A percentile compares a stretch with the other conserved stretches of the same genome.
Conservation (phyloP, 441 rosid species). For the Capsella rubella region DNA sequence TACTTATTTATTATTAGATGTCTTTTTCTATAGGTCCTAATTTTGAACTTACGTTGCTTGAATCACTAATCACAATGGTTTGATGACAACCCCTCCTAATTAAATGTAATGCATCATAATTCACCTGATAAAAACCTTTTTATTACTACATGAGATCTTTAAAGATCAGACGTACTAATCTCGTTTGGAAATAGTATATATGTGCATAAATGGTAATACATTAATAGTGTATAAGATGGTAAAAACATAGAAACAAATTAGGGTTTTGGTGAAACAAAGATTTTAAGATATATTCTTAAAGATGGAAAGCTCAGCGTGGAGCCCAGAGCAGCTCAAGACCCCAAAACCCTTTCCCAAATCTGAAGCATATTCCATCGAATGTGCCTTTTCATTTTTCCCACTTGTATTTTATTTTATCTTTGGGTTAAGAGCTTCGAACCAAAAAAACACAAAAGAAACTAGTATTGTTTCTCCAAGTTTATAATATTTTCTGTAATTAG, state of each 20-base stretch:
- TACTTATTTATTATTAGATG: too few species aligned
- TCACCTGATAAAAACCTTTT: too few species aligned
- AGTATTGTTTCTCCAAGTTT: constrained; percentile 14
- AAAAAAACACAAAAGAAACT: not conserved
- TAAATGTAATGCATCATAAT: too few species aligned
- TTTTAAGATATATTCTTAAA: not conserved
- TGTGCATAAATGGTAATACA: too few species aligned
- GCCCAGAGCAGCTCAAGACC: constrained; percentile 48
- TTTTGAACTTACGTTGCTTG: too few species aligned
- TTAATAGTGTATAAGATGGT: not conserved
- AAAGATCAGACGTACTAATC: too few species aligned
- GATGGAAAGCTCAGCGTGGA: constrained; percentile 54
- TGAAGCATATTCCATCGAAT: constrained; percentile 79
- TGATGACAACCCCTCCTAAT: too few species aligned
- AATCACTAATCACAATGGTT: not conserved
- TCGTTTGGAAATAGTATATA: too few species aligned
- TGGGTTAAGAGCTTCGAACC: too few species aligned
- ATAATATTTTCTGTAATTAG: not conserved
- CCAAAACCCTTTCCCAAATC: constrained; percentile 32
- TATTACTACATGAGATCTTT: too few species aligned
- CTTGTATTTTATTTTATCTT: not conserved
- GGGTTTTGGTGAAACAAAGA: constrained; percentile 26
- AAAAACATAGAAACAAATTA: constrained; percentile 15
- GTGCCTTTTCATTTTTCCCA: constrained; percentile 48
- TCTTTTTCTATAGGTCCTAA: too few species aligned